Percentiles rank a stretch among this genome's conserved stretches.
Evolutionary conservation across 1,284 basidiomycete species (phyloP).

Genomic region (Lentinus polychrous): DNA sequence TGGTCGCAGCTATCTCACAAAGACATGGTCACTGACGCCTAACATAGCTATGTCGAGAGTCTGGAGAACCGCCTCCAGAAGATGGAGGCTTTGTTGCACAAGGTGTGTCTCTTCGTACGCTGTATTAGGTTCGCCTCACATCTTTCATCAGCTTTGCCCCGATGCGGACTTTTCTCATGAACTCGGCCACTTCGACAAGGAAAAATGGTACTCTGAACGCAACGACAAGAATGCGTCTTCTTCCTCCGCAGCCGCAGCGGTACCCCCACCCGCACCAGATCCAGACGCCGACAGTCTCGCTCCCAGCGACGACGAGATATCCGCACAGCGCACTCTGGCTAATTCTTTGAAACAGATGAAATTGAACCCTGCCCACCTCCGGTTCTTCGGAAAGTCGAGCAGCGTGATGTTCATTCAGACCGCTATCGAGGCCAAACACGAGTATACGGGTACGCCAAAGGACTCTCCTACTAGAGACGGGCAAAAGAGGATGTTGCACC

Average conservation of each 20-base stretch:
- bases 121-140: neutral
- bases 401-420: constrained; percentile 42
- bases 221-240: constrained; percentile 9
- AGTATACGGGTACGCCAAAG: constrained; percentile 25
- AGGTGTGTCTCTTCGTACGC: constrained; percentile 35
- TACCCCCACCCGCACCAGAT: constrained; percentile 12
- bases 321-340: constrained; percentile 21
- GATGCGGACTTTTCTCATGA: constrained; percentile 41
- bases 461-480: neutral
- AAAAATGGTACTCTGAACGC: constrained; percentile 33
- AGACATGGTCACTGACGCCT: neutral
- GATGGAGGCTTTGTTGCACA: constrained; percentile 61
- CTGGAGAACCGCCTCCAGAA: constrained; percentile 66
- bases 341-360: constrained; percentile 22
- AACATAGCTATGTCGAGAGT: constrained; percentile 58
- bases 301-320: constrained; percentile 31
- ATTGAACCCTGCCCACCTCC: constrained; percentile 26
- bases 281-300: constrained; percentile 27
- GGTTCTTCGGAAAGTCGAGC: constrained; percentile 50
- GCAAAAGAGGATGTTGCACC: neutral
- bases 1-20: constrained; percentile 16
- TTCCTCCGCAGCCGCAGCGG: constrained; percentile 4
- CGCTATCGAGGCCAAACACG: constrained; percentile 44
- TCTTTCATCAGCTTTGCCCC: constrained; percentile 37
- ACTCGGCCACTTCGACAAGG: constrained; percentile 36